Conservation (phyloP, 2,329 filamentous ascomycete species). For the Fusarium sp. region DNA sequence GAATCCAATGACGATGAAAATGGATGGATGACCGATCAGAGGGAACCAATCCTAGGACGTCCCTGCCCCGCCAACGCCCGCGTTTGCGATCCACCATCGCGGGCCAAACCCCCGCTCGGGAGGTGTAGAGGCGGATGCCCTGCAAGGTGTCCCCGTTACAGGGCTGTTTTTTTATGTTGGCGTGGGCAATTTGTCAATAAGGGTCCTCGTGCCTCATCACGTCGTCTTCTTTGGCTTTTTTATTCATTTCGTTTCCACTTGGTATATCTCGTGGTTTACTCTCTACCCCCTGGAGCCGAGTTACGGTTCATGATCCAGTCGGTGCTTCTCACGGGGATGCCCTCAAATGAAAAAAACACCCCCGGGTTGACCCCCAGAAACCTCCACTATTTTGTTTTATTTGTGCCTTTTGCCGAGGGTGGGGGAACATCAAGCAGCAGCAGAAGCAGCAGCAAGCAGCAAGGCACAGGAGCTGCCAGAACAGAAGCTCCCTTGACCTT, state of each 20-base stretch:
- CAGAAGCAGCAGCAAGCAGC: background rate
- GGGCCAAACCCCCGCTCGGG: conserved; percentile 40
- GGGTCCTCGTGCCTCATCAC: conserved; percentile 3
- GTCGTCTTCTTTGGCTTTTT: background rate
- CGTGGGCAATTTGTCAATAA: background rate
- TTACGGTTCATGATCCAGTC: conserved; percentile 4
- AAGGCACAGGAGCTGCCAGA: conserved; percentile 17
- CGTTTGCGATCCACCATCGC: conserved; percentile 40
- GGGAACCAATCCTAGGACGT: conserved; percentile 36
- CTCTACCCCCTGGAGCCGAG: background rate
- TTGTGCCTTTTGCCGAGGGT: conserved; percentile 36
- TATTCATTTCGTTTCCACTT: background rate
- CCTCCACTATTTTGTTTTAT: conserved; percentile 31
- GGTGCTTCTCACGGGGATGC: conserved; percentile 7
- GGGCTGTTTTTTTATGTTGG: background rate
- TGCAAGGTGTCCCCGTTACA: conserved; percentile 10
- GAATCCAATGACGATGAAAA: conserved; percentile 42
- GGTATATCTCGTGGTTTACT: background rate
- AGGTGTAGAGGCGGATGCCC: background rate
- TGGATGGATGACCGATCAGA: conserved; percentile 31
- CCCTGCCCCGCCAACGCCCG: conserved; percentile 35
- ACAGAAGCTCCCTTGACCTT: background rate
- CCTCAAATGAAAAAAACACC: conserved; percentile 5
- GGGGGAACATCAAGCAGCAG: conserved; percentile 13
- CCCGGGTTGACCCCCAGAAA: conserved; percentile 21